Evolutionary conservation across 2,329 filamentous ascomycete species (phyloP), one percentile per base, ranked within the genome.

Genomic region (Alternaria alternata): DNA sequence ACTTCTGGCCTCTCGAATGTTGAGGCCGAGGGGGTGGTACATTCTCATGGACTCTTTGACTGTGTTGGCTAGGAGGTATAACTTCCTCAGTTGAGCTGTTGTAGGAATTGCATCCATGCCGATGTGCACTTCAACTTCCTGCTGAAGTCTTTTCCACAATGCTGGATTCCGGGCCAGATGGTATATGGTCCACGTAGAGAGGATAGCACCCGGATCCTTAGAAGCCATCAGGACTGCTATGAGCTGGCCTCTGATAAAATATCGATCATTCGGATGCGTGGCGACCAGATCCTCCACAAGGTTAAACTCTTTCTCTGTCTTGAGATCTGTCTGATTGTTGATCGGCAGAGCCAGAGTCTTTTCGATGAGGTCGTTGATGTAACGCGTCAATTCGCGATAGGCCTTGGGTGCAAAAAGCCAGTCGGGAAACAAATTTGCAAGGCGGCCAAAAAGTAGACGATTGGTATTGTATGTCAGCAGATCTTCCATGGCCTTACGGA

Each of bases 31-130:
- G 3, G 51, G 57, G 20, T 54, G 51, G 22, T 59, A 54, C 51
- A 59, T 54, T 26, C 51, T 49, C 55, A 57, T 57, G 4, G 55
- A 47, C 8, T 57, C 55, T 47, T 57, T 57, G 22, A 57, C 48
- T 34, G 55, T 57, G 47, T 57, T 57, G 24, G 55, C 55, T 5
- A 57, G 55, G 22, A 57, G 55, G 30, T 46, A 22, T 24, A 57
- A 48, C 32, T 57, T 46, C 22, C 47, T 36, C 5, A 57, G 32
- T 20, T 53, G 55, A 9, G 16, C 24, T 38, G 39, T 14, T 20
- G 55, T 52, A 7, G 55, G 55, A 18, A 57, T 47, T 4, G 16
- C 8, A 24, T 57, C 47, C 39, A 57, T 46, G 24, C 55, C 55
- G 20, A 57, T 57, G 24, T 57, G 41, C 24, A 47, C n/a, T 57